These are phyloP conservation scores for Neurospora sublineolata DNA, from an alignment of 495 filamentous ascomycete genomes.

Conservation along the genomic window DNA sequence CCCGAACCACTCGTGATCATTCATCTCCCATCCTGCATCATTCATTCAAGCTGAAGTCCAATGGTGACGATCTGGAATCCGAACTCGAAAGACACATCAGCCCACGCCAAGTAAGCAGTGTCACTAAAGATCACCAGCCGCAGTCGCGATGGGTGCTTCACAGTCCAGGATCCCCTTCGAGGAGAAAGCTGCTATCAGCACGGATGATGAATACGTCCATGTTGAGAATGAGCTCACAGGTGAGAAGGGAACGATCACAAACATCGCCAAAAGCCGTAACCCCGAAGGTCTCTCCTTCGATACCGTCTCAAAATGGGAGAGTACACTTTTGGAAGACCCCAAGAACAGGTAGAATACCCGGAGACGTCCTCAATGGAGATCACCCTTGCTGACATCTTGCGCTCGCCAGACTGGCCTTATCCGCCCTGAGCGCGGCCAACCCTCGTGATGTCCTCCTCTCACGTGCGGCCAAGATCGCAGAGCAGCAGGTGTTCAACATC, in stretches of 20 bases:
- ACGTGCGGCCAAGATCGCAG: constrained; percentile 44
- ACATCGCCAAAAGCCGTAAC: constrained; percentile 12
- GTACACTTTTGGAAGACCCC: constrained; percentile 47
- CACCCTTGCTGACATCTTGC: background rate
- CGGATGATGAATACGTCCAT: constrained; percentile 39
- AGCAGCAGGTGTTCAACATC: constrained; percentile 70
- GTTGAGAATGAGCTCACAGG: constrained; percentile 12
- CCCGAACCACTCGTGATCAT: background rate
- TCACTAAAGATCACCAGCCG: background rate
- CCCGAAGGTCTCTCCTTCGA: constrained; percentile 34
- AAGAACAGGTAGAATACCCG: constrained; percentile 41
- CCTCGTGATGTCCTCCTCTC: constrained; percentile 43
- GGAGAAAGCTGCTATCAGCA: constrained; percentile 28
- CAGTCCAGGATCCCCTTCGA: constrained; percentile 30
- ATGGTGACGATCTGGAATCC: background rate
- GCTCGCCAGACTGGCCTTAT: constrained; percentile 46
- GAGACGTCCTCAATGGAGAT: background rate
- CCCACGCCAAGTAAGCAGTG: background rate
- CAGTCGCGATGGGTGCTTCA: constrained; percentile 32
- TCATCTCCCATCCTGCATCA: background rate
- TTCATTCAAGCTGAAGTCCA: background rate
- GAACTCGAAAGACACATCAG: background rate
- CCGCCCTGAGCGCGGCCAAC: constrained; percentile 49
- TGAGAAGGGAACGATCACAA: constrained; percentile 2
- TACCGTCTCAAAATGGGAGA: constrained; percentile 44